These are phyloP conservation scores for Pythium volutum DNA, from an alignment of 352 stramenopile genomes.

Conservation along the genomic window DNA sequence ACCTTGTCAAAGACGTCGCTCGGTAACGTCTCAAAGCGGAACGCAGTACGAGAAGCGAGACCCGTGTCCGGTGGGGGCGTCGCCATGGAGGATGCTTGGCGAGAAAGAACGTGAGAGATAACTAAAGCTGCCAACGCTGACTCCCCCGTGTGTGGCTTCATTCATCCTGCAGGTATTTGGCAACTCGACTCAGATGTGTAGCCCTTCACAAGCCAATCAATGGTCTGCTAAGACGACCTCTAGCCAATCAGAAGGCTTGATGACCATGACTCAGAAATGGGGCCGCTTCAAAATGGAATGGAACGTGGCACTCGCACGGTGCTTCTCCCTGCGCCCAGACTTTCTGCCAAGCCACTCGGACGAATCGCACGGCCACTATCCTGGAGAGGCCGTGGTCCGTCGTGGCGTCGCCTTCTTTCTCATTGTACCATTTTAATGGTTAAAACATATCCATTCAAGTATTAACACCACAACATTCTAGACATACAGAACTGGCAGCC, in stretches of 20 bases:
- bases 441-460: neutral
- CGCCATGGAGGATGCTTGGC: no score
- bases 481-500: neutral
- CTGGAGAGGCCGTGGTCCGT: no score
- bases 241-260: neutral
- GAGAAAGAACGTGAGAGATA: no score
- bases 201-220: neutral
- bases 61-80: no score
- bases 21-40: constrained; percentile 20
- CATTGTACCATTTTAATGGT: no score
- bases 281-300: neutral
- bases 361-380: no score
- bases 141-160: constrained; percentile 2
- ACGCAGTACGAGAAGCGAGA: no score
- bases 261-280: neutral
- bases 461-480: neutral
- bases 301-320: no score
- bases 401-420: no score
- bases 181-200: neutral
- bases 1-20: constrained; percentile 21
- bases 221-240: neutral
- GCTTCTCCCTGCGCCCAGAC: no score
- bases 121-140: no score
- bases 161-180: neutral
- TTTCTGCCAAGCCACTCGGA: no score